A percentile compares a stretch with the other conserved stretches of the same genome.
These are phyloP conservation scores for Moesziomyces sp. DNA, from an alignment of 1,284 basidiomycete genomes.

Conservation along the genomic window DNA sequence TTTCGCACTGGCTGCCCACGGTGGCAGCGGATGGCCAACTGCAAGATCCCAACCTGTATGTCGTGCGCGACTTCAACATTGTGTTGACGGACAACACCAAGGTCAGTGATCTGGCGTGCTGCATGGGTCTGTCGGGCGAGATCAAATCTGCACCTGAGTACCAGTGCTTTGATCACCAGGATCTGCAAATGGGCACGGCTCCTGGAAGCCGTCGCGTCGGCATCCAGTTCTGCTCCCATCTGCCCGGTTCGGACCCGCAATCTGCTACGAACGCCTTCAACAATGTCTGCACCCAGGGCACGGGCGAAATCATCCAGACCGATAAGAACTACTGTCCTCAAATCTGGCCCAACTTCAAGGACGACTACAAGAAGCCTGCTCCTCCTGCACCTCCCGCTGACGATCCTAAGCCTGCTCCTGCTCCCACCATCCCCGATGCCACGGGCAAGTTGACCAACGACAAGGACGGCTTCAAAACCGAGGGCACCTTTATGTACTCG, in stretches of 20 bases:
- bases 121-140: conserved; percentile 18
- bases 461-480: conserved; percentile 24
- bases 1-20: conserved; percentile 5
- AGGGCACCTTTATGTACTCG: conserved; percentile 32
- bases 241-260: conserved; percentile 5
- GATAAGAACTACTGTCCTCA: conserved; percentile 28
- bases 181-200: background rate
- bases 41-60: conserved; percentile 16
- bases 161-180: conserved; percentile 15
- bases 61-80: conserved; percentile 27
- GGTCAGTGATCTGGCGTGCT: conserved; percentile 24
- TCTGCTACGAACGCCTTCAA: conserved; percentile 7
- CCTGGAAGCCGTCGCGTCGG: conserved; percentile 24
- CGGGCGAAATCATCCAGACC: conserved; percentile 4
- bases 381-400: conserved; percentile 1
- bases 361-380: conserved; percentile 20
- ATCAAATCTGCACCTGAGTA: background rate
- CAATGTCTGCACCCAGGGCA: background rate
- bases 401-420: background rate
- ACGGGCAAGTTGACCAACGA: conserved; percentile 23
- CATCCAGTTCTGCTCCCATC: conserved; percentile 25
- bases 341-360: conserved; percentile 27
- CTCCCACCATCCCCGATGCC: conserved; percentile 1
- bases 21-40: conserved; percentile 17
- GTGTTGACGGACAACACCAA: conserved; percentile 45